Base-by-base conservation (phyloP, 192 early-diverging fungal genomes). In the Obelidium mucronatum region DNA sequence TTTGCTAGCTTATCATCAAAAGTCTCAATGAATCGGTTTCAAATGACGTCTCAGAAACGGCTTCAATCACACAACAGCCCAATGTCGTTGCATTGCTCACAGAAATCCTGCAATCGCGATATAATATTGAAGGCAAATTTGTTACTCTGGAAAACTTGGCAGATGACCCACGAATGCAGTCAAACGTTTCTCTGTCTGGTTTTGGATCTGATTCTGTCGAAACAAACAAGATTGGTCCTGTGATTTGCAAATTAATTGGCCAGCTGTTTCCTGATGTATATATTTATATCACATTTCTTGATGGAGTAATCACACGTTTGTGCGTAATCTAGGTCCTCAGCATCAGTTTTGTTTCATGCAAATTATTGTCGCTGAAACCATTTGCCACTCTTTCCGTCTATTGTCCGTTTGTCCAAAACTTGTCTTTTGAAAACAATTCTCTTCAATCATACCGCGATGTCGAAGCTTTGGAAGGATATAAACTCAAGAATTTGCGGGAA, bases 191-290 rank as follows among this genome's bases (percentile, higher is more conserved):
- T 58, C 55, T 60, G 55, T 62, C 60, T 52, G 48, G 63, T 36
- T 54, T 83, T 80, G 67, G 82, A 66, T 36, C 24, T 75, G 37
- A 75, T 67, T 30, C 42, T 17, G 36, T 42, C 4, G 72, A 74
- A n/a, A 74, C 72, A 2, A 64, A 53, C 30, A 85, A 85, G 53
- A 66, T 81, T 44, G 84, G 81, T n/a, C 82, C 82, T 35, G 81
- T 85, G 13, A 72, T 85, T 28, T 85, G 84, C 62, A 85, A 85
- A 78, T 59, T 82, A 44, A 81, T 85, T 42, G 51, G 67, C 19
- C 56, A 80, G 73, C 34, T 74, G 13, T 85, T 80, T 48, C 84
- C 84, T 24, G 75, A 76, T 55, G 82, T 83, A 44, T 40, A 26
- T 19, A 60, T 24, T 51, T 51, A 22, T 51, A 22, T 13, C 8